These are phyloP conservation scores for Lagenaria siceraria DNA, from an alignment of 306 rosid species.

Conservation along the genomic window DNA sequence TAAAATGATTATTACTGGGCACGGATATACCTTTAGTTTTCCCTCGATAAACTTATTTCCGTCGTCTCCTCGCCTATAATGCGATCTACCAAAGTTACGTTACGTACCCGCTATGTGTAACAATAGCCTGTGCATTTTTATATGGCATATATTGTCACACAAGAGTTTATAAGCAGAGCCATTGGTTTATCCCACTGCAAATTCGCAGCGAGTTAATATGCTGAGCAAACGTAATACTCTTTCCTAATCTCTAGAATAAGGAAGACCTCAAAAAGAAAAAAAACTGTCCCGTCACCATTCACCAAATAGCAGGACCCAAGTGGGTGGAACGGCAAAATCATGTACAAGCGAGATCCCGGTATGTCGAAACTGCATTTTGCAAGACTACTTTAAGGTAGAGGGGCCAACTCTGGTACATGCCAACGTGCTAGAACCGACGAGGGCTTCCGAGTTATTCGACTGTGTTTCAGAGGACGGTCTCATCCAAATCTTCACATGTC, in stretches of 20 bases:
- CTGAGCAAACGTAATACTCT: slow-evolving; percentile 7
- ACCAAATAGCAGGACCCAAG: slow-evolving; percentile 3
- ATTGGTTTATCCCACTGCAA: slow-evolving; percentile 9
- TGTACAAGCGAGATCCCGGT: slow-evolving; percentile 9
- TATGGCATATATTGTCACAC: slow-evolving; percentile 9
- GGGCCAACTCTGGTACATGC: not conserved
- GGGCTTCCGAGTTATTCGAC: not conserved
- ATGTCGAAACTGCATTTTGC: not conserved
- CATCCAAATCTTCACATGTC: slow-evolving; percentile 78
- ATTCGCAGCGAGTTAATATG: not conserved
- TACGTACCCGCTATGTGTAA: not conserved
- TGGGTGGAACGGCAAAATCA: slow-evolving; percentile 5
- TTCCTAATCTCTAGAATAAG: slow-evolving; percentile 4
- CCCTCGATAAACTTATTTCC: not conserved
- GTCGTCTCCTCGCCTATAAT: not conserved
- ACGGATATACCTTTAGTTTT: not conserved
- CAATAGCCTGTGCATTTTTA: slow-evolving; percentile 9
- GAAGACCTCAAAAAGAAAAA: slow-evolving; percentile 5
- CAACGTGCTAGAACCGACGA: not conserved
- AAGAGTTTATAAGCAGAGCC: slow-evolving; percentile 3
- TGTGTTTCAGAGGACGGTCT: slow-evolving; percentile 32
- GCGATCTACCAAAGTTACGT: not conserved
- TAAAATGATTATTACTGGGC: slow-evolving; percentile 1
- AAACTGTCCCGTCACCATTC: slow-evolving; percentile 4
- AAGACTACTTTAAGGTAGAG: not conserved